Base-by-base conservation (phyloP, 2,329 filamentous ascomycete genomes). In the Colletotrichum tanaceti region DNA sequence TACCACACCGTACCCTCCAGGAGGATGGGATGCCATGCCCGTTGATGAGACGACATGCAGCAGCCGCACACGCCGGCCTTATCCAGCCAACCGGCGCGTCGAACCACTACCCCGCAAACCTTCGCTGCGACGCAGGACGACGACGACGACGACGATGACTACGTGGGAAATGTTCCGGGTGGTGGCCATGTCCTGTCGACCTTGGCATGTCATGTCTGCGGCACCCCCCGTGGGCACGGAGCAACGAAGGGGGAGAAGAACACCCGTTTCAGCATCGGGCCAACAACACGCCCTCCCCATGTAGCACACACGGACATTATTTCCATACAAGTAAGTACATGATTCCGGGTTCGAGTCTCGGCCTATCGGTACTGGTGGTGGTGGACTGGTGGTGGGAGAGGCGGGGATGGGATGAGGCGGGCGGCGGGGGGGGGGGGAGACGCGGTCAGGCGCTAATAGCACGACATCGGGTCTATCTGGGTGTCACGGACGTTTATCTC, bases 191-290 rank as follows among this genome's bases (percentile, higher is more conserved):
- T 53, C 28, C 16, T 59, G 14, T 41, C 32, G 57, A 49, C 57
- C 57, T 49, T 59, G 57, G n/a, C n/a, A n/a, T n/a, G n/a, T n/a
- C 57, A 59, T 49, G 55, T 50, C 62, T 55, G 55, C 61, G 32
- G 35, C 65, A 59, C n/a, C 47, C 38, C 24, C 28, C 60, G 6
- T 28, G 28, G 49, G 61, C 62, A 68, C 65, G 38, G 55, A 60
- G 61, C 41, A 55, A 50, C 55, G 35, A 68, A 22, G 28, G 28
- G 28, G 1, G 28, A 28, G 43, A 50, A 43, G 49, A 41, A 39
- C 55, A n/a, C n/a, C n/a, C 55, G 65, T 68, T 68, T 68, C 65
- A 68, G 65, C 55, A 61, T 65, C 55, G 65, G 55, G n/a, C n/a
- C n/a, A n/a, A n/a, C 65, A 24, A 20, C 28, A 28, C 28, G 6